phyloP scores from a whole-genome alignment of 176 grass and related monocot species.

The Oryza brachyantha region DNA sequence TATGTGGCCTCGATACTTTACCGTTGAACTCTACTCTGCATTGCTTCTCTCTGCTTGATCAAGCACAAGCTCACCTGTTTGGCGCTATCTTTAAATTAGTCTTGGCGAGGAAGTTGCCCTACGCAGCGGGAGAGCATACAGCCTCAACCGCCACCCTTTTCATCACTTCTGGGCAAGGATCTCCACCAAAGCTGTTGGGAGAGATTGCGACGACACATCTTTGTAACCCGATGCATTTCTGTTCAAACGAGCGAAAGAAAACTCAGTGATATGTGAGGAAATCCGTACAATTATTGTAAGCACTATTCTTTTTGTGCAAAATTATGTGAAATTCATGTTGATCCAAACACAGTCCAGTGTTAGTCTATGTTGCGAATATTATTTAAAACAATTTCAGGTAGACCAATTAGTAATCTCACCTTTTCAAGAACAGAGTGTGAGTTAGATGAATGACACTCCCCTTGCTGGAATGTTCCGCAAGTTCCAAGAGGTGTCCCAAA shows the following conservation, averaged over 20 bases:
- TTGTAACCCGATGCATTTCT: slow-evolving; percentile 90
- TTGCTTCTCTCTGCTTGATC: background rate
- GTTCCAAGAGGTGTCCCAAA: slow-evolving; percentile 90
- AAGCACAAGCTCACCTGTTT: slow-evolving; percentile 8
- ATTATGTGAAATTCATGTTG: background rate
- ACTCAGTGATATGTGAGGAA: background rate
- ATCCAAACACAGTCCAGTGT: background rate
- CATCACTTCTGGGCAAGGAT: slow-evolving; percentile 70
- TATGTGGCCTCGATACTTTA: slow-evolving; percentile 56
- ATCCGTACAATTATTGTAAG: background rate
- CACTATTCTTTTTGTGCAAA: background rate
- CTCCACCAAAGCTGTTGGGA: slow-evolving; percentile 54
- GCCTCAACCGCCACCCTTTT: slow-evolving; percentile 90
- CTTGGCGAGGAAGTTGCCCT: slow-evolving; percentile 9
- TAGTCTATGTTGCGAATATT: background rate
- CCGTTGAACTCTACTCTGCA: slow-evolving; percentile 45
- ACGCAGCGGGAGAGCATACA: slow-evolving; percentile 45
- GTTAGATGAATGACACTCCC: slow-evolving; percentile 70
- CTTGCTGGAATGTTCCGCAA: slow-evolving; percentile 85
- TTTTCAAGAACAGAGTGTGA: slow-evolving; percentile 74
- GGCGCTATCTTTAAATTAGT: slow-evolving; percentile 11
- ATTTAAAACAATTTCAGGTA: background rate
- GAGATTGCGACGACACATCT: slow-evolving; percentile 69
- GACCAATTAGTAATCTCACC: slow-evolving; percentile 30
- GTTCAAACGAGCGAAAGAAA: slow-evolving; percentile 16